Base-by-base conservation (phyloP, 1,284 basidiomycete species). In the Chalciporus piperatoides region DNA sequence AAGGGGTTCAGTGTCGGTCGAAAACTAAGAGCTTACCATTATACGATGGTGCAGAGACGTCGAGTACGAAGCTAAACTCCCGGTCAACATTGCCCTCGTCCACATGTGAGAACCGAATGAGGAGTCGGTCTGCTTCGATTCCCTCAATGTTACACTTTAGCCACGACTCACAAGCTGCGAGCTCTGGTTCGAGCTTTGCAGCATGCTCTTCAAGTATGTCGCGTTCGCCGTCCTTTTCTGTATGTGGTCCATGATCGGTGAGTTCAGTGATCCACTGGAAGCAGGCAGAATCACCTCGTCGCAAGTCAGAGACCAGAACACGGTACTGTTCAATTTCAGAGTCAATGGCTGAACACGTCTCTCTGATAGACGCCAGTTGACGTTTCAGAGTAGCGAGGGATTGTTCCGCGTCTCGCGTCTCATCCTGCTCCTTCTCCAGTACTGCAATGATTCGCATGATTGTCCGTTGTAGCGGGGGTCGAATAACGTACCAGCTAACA, bases 51-150 rank as follows among this genome's bases (percentile, higher is more conserved):
- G 69, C 67, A 0, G 84, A 81, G 14, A 91, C 73, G 59, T 95
- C 90, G 23, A 94, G 64, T 0, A 92, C 82, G 49, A 94, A 74
- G 47, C 77, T 84, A 55, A 84, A 90, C 58, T 92, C 88, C 27
- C 79, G 74, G 12, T 77, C 71, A 3, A 73, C 72, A 48, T 85
- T 77, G 0, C 69, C 58, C 2, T 77, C 71, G 59, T 90, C 86
- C 37, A 93, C 67, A 46, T 81, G 71, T 3, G 78, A 78, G 68
- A 92, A 92, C 4, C 83, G 79, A 44, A 94, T 71, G 41, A 92
- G 74, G 10, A 94, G 73, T 44, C 81, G 79, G 61, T 90, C 84
- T 38, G 72, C 73, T 56, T 82, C 81, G 21, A 92, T 79, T 25
- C 90, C 90, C 64, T 92, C 86, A 12, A 94, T 76, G 14, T 74